phyloP scores from a whole-genome alignment of 176 grass and related monocot genomes.

The Triticum monococcum region DNA sequence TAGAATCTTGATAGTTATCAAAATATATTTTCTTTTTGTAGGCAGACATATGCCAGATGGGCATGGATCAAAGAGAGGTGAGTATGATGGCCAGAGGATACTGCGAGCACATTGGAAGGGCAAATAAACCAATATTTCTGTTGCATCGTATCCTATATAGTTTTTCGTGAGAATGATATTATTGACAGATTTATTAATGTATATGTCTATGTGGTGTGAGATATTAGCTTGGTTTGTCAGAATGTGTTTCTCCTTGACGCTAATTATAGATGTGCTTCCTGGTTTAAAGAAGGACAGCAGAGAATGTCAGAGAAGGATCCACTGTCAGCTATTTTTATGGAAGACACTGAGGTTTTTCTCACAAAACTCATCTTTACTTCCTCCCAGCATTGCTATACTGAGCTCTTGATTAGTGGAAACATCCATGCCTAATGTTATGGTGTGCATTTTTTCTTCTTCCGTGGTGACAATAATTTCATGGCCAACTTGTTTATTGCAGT shows the following conservation, averaged over 20 bases:
- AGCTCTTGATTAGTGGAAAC: background rate
- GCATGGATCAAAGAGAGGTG: slow-evolving; percentile 76
- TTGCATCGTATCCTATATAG: slow-evolving; percentile 76
- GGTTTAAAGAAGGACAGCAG: slow-evolving; percentile 86
- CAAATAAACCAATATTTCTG: slow-evolving; percentile 86
- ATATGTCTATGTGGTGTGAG: background rate
- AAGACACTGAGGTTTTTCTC: slow-evolving; percentile 65
- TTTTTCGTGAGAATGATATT: background rate
- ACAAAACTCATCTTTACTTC: background rate
- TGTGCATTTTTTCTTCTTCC: background rate
- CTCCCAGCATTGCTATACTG: background rate
- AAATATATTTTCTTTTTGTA: slow-evolving; percentile 28
- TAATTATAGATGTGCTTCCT: slow-evolving; percentile 51
- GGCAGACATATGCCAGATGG: slow-evolving; percentile 89
- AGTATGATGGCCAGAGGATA: slow-evolving; percentile 79
- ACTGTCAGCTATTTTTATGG: slow-evolving; percentile 77
- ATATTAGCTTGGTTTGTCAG: background rate
- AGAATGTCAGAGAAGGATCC: slow-evolving; percentile 93
- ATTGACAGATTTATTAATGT: background rate
- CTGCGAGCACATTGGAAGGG: slow-evolving; percentile 68
- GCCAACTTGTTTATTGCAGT: slow-evolving; percentile 34
- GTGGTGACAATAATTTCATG: background rate
- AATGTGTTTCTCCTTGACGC: background rate
- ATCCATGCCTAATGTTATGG: background rate
- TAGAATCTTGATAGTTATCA: background rate